Evolutionary conservation across 805 yeast genomes (phyloP).

Genomic region (Zygosaccharomyces rouxii): DNA sequence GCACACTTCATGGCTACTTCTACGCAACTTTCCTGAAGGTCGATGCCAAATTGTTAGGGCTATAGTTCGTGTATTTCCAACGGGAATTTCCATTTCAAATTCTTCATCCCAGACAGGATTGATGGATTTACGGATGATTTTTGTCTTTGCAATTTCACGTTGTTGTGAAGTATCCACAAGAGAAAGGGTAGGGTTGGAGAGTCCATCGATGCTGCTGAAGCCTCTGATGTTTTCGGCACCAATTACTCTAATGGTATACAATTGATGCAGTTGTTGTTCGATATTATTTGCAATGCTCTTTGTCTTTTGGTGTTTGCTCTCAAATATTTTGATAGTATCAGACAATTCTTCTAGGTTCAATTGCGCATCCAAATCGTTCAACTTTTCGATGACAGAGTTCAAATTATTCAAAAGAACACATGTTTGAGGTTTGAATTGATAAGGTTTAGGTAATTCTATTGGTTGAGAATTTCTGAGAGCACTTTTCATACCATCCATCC

Average conservation of each 20-base stretch:
- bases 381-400: conserved; percentile 45
- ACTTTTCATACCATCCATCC: conserved; percentile 51
- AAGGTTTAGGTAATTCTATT: conserved; percentile 46
- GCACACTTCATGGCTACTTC: conserved; percentile 53
- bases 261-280: conserved; percentile 37
- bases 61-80: conserved; percentile 43
- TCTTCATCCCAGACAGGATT: conserved; percentile 88
- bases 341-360: conserved; percentile 58
- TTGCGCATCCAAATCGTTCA: conserved; percentile 49
- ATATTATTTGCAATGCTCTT: conserved; percentile 15
- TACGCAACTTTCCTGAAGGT: conserved; percentile 31
- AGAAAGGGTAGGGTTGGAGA: conserved; percentile 57
- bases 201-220: conserved; percentile 40
- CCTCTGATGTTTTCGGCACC: conserved; percentile 59
- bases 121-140: conserved; percentile 53
- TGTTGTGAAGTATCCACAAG: conserved; percentile 52
- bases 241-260: conserved; percentile 60
- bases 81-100: conserved; percentile 51
- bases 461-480: conserved; percentile 42
- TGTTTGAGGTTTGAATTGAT: conserved; percentile 53
- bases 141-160: conserved; percentile 62
- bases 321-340: conserved; percentile 35
- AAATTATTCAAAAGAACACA: conserved; percentile 77
- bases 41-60: conserved; percentile 72
- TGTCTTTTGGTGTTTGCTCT: conserved; percentile 30